Base-by-base conservation (phyloP, 2,329 filamentous ascomycete species). In the Escovopsis weberi region DNA sequence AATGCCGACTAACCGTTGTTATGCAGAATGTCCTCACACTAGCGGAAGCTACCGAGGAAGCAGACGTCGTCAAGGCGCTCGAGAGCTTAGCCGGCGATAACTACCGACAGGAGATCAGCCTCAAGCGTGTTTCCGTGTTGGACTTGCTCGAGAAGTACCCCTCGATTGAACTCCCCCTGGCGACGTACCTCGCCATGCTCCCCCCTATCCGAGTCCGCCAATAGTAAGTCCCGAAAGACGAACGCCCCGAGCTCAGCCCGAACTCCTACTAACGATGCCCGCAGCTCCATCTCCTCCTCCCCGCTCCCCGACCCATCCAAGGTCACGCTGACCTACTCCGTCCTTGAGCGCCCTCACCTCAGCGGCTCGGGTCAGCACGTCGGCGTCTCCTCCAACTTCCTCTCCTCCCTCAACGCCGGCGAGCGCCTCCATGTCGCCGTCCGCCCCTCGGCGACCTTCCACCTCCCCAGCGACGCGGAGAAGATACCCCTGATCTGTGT, bases 171-270 rank as follows among this genome's bases (percentile, higher is more conserved):
- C 59, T 89, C 0, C 69, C 82, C 0, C 70, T 91, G 23, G 70
- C 70, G 4, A 62, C 74, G 15, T 89, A 82, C 63, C 67, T 91
- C 7, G 68, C 70, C 32, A 80, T 86, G 68, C 70, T 87, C 1
- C 81, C 82, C 2, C 80, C 83, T 0, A 84, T 91, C 78, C 77
- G 82, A 26, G 70, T 84, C 34, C 73, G 82, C n/a, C 80, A 85
- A 57, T 87, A 87, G 58, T 65, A 50, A 50, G 59, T 47, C 23
- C 4, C 12, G 26, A 33, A 23, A 10, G 11, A 15, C 12, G n/a
- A 12, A 12, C 6, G 35, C 15, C 15, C 15, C 15, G 15, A 15
- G 15, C 15, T 15, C 15, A 15, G 15, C 15, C 15, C 15, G 15
- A 39, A 28, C 40, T 51, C 34, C 28, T 11, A 52, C 46, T 15